phyloP scores from a whole-genome alignment of 2,329 filamentous ascomycete genomes.

The Alternaria gaisen region DNA sequence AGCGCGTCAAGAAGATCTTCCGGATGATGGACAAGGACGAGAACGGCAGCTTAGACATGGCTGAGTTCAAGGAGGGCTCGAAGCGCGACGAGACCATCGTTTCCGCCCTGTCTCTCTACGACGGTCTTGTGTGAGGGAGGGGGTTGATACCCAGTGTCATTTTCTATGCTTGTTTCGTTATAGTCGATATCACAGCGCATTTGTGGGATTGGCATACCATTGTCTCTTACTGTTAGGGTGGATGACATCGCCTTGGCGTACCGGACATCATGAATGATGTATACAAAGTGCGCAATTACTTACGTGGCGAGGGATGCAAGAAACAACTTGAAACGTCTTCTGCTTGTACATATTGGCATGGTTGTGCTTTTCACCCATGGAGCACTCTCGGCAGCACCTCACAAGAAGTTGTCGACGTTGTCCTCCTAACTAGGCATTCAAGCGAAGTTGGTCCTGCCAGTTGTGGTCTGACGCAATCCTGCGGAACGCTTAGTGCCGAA shows the following conservation, averaged over 20 bases:
- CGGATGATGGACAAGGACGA: conserved; percentile 99
- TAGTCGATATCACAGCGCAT: conserved; percentile 53
- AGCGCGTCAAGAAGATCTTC: conserved; percentile 98
- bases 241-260: conserved; percentile 45
- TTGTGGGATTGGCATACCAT: conserved; percentile 42
- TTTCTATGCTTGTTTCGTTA: conserved; percentile 41
- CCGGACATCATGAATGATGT: conserved; percentile 45
- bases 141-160: conserved; percentile 34
- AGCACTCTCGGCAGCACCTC: not conserved
- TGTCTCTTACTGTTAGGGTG: conserved; percentile 41
- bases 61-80: conserved; percentile 98
- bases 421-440: not conserved
- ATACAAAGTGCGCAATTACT: conserved; percentile 37
- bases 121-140: conserved; percentile 79
- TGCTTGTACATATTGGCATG: not conserved
- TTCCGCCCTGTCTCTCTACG: conserved; percentile 93
- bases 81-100: conserved; percentile 99
- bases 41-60: conserved; percentile 95
- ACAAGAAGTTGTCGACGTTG: not conserved
- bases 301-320: conserved; percentile 16
- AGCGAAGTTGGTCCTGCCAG: not conserved
- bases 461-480: conserved; percentile 7
- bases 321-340: conserved; percentile 5
- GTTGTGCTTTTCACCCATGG: not conserved
- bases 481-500: conserved; percentile 14